Conservation (phyloP, 805 yeast genomes). For the Spathaspora passalidarum region DNA sequence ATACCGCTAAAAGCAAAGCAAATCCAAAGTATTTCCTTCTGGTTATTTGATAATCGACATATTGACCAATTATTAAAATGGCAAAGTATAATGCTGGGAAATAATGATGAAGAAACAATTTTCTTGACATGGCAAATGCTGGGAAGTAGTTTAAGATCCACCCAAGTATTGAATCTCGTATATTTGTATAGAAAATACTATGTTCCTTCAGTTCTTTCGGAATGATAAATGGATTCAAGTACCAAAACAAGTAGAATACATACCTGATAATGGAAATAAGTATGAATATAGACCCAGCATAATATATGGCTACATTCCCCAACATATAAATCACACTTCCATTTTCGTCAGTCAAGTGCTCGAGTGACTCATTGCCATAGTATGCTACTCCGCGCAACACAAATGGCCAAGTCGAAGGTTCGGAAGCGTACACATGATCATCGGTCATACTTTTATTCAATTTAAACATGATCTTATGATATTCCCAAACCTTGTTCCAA, state of each 20-base stretch:
- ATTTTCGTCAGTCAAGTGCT: constrained; percentile 23
- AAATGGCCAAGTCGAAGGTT: constrained; percentile 66
- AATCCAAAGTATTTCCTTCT: constrained; percentile 25
- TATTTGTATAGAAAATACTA: constrained; percentile 16
- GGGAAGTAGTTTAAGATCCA: constrained; percentile 61
- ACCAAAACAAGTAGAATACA: constrained; percentile 17
- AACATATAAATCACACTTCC: constrained; percentile 48
- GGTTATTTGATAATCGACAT: constrained; percentile 38
- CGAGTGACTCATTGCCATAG: constrained; percentile 38
- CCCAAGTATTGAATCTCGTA: constrained; percentile 47
- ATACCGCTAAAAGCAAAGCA: constrained; percentile 16
- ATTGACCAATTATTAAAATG: constrained; percentile 42
- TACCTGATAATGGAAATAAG: constrained; percentile 21
- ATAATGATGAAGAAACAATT: constrained; percentile 45
- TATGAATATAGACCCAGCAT: constrained; percentile 37
- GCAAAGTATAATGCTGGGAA: constrained; percentile 50
- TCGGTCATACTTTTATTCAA: constrained; percentile 46
- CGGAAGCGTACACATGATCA: constrained; percentile 48
- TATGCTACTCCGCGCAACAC: constrained; percentile 57
- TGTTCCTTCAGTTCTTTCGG: constrained; percentile 12
- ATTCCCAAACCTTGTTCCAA: constrained; percentile 50
- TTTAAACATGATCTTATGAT: constrained; percentile 55
- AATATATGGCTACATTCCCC: constrained; percentile 64
- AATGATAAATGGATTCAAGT: constrained; percentile 29
- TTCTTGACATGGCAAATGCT: constrained; percentile 40